Evolutionary conservation across 495 filamentous ascomycete species (phyloP), one percentile per base, ranked within the genome.

Genomic region (Neurospora cerealis): DNA sequence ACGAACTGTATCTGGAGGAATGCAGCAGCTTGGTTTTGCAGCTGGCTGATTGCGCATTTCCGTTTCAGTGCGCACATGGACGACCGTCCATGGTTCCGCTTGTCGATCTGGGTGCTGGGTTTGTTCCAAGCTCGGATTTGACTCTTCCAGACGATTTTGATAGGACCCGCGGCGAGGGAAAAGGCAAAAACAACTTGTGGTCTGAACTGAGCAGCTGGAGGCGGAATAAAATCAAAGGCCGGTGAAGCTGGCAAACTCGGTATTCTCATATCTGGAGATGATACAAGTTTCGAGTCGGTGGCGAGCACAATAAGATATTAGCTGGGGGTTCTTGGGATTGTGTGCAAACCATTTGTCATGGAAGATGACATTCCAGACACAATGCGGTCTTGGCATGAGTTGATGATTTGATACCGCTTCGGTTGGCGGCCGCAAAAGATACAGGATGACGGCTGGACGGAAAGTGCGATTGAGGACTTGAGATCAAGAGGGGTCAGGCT

Each of bases 11-110:
- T 1, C 72, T 83, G 1, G 85, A 87, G 9, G 89, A 97, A 78
- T 97, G 94, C 78, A 77, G 84, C 66, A 80, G 78, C 17, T 80
- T 99, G 21, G 82, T 98, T 11, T 48, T 75, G 15, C 86, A 85
- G 48, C 83, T 99, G 40, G 86, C 89, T 10, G 77, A 77, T 3
- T 96, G 93, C 74, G 89, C 85, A 1, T 96, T 98, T 78, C 96
- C 96, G 7, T 98, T 98, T 76, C 92, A 95, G 77, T 99, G 96
- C 80, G 96, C 93, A 21, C 94, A 94, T 85, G 94, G 93, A 39
- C 89, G 93, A 75, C 91, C 92, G 28, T 90, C 89, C 36, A 91
- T 95, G 88, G 86, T 93, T 11, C 93, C 93, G 5, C 78, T 94
- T 28, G 83, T 93, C 9, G 89, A 92, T 75, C 60, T 92, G 40